Conservation (phyloP, 306 rosid genomes). For the Vigna radiata region DNA sequence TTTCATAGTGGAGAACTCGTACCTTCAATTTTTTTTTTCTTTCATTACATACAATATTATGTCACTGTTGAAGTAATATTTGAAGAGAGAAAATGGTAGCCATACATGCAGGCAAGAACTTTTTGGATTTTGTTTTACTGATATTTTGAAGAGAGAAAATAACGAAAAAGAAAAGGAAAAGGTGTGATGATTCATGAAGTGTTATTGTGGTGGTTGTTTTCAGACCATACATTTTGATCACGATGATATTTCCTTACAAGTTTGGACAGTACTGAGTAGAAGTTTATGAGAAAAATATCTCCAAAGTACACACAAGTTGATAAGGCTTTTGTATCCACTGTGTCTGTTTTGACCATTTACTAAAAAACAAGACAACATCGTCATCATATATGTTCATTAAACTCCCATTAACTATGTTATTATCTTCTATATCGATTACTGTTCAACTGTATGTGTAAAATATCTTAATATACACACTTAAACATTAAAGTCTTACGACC, state of each 20-base stretch:
- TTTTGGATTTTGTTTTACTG: neutral
- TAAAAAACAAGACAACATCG: conserved; percentile 57
- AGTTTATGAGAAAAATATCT: conserved; percentile 30
- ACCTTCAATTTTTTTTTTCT: neutral
- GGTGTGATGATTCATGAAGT: conserved; percentile 1
- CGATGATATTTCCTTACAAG: conserved; percentile 11
- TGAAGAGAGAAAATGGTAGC: neutral
- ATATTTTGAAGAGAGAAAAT: neutral
- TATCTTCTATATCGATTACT: too few relatives aligned
- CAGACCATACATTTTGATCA: conserved; percentile 56
- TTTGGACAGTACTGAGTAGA: conserved; percentile 46
- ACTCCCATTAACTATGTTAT: neutral
- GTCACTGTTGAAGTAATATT: neutral
- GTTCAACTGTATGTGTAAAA: too few relatives aligned
- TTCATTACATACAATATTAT: neutral
- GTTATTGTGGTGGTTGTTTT: conserved; percentile 45
- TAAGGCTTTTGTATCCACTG: conserved; percentile 43
- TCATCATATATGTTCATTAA: conserved; percentile 22
- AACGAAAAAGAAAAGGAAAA: neutral
- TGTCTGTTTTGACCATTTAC: conserved; percentile 63
- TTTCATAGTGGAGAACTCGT: neutral
- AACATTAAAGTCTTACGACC: too few relatives aligned
- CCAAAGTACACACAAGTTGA: conserved; percentile 44
- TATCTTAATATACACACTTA: too few relatives aligned
- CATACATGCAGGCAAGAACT: conserved; percentile 1